Evolutionary conservation across 495 filamentous ascomycete genomes (phyloP), one percentile per base, ranked within the genome.

Genomic region (Penicillium bovifimosum): DNA sequence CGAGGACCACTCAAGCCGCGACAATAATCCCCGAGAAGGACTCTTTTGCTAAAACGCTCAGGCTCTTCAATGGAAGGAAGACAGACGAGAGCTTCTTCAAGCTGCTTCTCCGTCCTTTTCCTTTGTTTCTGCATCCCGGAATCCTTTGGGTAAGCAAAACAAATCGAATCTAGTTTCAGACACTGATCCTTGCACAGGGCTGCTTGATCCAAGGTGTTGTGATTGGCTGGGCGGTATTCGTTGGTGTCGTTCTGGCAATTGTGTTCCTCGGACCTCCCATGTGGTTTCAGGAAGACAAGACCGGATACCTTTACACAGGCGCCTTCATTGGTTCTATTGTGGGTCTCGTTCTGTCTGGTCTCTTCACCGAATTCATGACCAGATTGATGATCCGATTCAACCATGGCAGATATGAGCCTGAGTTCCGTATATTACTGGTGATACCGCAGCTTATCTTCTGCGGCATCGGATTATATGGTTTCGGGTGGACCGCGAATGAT

Each of bases 161-260:
- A 20, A 13, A 33, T 27, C 11, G 14, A 3, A 16, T 39, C 16
- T 1, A 17, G 16, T n/a, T 26, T 9, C 16, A 29, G 27, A 16
- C 6, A 42, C 54, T 56, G 36, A 61, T 45, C 41, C n/a, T 53
- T 26, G 28, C 17, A 5, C 32, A 76, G 71, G 90, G 88, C 9
- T 91, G 86, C 63, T 74, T 96, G 2, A 95, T 89, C 39, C 91
- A 96, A 77, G 91, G 91, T 10, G 81, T 88, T 1, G 76, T 96
- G 52, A 95, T 96, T 55, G 91, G 91, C 53, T 96, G 91, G 91
- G 91, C 90, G 4, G 91, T 96, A 7, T 85, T 96, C 62, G 93
- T 96, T 46, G 91, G 91, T 41, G 87, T 96, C 24, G 82, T 93
- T 47, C 70, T 96, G 20, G 90, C 88, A 8, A 84, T 82, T 46